Evolutionary conservation across 2,329 filamentous ascomycete species (phyloP).

Genomic region (Neopestalotiopsis sp.): DNA sequence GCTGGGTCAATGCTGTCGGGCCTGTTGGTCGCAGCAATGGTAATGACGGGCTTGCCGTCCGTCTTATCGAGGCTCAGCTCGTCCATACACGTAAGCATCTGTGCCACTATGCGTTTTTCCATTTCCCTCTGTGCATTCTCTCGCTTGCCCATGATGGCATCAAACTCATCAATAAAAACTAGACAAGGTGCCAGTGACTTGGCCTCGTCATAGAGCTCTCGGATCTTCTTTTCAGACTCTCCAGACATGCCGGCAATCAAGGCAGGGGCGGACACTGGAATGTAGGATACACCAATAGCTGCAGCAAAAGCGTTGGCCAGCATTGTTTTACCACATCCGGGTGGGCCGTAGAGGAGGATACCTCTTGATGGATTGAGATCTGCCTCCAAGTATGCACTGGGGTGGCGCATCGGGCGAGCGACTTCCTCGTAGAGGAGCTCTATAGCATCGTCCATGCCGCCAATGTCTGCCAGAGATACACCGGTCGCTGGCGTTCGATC

Average conservation of each 20-base stretch:
- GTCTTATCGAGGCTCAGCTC: constrained; percentile 75
- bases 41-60: constrained; percentile 77
- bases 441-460: constrained; percentile 76
- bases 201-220: constrained; percentile 87
- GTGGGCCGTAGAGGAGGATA: constrained; percentile 80
- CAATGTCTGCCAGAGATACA: constrained; percentile 73
- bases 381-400: constrained; percentile 67
- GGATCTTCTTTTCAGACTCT: constrained; percentile 85
- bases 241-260: constrained; percentile 87
- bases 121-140: constrained; percentile 86
- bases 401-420: constrained; percentile 67
- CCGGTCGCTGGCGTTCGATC: constrained; percentile 70
- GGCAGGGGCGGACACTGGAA: constrained; percentile 81
- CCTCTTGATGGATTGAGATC: constrained; percentile 75
- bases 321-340: constrained; percentile 86
- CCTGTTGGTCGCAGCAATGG: constrained; percentile 88
- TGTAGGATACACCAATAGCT: constrained; percentile 76
- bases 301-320: constrained; percentile 81
- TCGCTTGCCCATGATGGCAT: constrained; percentile 86
- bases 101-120: constrained; percentile 84
- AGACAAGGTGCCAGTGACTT: constrained; percentile 85
- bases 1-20: constrained; percentile 86
- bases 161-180: constrained; percentile 90
- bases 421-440: constrained; percentile 32
- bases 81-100: constrained; percentile 87